These are phyloP conservation scores for Pseudogymnoascus verrucosus DNA, from an alignment of 2,329 filamentous ascomycete genomes.

Conservation along the genomic window DNA sequence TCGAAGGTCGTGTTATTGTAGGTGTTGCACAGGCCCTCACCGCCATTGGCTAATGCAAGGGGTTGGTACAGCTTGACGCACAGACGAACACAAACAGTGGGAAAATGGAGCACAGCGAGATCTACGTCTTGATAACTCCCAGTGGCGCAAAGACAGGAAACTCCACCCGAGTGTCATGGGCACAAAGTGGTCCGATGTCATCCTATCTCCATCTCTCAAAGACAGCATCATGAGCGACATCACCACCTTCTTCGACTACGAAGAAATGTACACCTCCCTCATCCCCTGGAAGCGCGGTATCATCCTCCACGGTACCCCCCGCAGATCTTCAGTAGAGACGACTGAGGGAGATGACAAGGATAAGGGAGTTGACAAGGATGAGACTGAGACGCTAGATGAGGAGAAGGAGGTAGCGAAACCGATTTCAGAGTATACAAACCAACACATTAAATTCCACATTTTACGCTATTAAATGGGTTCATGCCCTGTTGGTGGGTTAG, in stretches of 20 bases:
- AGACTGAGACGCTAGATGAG: too few species aligned
- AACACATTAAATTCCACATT: too few species aligned
- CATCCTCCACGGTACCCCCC: constrained; percentile 57
- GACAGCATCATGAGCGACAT: constrained; percentile 55
- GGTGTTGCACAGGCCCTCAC: neutral
- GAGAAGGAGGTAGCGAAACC: too few species aligned
- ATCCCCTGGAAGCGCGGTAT: constrained; percentile 65
- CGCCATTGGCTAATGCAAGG: neutral
- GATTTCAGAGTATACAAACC: too few species aligned
- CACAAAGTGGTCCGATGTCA: constrained; percentile 57
- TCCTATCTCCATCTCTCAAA: constrained; percentile 59
- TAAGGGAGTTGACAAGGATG: too few species aligned
- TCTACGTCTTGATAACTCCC: constrained; percentile 59
- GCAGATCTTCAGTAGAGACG: constrained; percentile 38
- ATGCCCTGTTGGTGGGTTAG: too few species aligned
- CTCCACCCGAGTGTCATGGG: constrained; percentile 50
- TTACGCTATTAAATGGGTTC: too few species aligned
- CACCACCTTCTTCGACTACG: constrained; percentile 53
- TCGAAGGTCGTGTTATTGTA: neutral
- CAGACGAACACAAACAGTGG: constrained; percentile 32
- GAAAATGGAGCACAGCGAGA: constrained; percentile 50
- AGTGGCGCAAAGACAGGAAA: constrained; percentile 54
- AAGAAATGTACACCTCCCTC: constrained; percentile 50
- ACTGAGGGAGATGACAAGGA: neutral
- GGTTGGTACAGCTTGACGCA: neutral